Conservation (phyloP, 83 land plant species). For the Thuja plicata region DNA sequence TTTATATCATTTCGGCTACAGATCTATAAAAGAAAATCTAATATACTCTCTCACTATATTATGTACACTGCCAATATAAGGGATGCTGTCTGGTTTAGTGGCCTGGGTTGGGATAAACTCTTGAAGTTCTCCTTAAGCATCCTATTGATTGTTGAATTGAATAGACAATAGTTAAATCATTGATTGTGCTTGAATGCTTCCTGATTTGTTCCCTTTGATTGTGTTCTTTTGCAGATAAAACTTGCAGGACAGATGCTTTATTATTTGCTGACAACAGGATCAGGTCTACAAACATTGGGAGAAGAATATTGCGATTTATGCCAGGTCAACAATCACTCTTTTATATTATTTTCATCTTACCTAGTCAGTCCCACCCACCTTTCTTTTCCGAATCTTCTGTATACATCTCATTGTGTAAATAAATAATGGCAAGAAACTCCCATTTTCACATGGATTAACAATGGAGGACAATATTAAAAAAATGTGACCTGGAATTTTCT, state of each 20-base stretch:
- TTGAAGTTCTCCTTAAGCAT: background rate
- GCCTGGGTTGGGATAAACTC: background rate
- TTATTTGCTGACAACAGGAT: conserved; percentile 90
- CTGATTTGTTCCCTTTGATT: background rate
- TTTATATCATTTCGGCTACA: background rate
- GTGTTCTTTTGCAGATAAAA: conserved; percentile 60
- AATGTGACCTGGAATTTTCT: background rate
- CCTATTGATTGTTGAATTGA: background rate
- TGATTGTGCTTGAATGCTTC: background rate
- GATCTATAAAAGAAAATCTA: background rate
- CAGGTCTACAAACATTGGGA: conserved; percentile 97
- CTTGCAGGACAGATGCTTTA: conserved; percentile 89
- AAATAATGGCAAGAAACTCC: background rate
- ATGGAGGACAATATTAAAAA: background rate
- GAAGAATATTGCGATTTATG: conserved; percentile 97
- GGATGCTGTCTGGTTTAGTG: background rate
- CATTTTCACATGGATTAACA: background rate
- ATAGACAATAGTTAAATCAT: background rate
- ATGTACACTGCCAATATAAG: background rate
- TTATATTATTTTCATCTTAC: background rate
- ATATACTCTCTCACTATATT: background rate
- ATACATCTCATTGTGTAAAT: background rate
- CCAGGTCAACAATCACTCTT: conserved; percentile 50
- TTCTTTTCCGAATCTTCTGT: background rate
- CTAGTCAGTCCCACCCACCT: background rate